Percentiles rank a stretch among this genome's conserved stretches.
Conservation (phyloP, 306 rosid species). For the Begonia masoniana region DNA sequence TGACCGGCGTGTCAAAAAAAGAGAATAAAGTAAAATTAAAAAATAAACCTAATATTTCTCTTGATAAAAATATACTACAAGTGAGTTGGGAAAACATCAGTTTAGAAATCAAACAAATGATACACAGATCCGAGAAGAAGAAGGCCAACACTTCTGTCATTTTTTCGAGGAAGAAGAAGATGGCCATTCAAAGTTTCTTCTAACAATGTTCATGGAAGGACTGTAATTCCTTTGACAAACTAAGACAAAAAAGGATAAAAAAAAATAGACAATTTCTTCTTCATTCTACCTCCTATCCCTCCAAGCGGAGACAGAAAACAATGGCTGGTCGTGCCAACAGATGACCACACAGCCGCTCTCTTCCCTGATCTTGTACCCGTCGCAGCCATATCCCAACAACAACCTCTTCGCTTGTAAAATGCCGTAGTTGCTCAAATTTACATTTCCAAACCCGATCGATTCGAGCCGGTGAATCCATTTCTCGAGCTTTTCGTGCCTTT, state of each 20-base stretch:
- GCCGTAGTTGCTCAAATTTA: conserved; percentile 52
- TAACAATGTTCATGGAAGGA: no score
- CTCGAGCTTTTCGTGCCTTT: conserved; percentile 69
- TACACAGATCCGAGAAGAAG: not conserved
- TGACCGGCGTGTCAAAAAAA: no score
- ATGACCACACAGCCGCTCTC: conserved; percentile 51
- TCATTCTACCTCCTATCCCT: conserved; percentile 48
- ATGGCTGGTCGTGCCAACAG: conserved; percentile 74
- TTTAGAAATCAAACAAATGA: conserved; percentile 1
- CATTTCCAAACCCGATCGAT: conserved; percentile 43
- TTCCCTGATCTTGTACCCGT: conserved; percentile 70
- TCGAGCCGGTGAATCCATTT: conserved; percentile 73
- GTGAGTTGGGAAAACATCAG: not conserved
- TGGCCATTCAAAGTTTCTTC: no score
- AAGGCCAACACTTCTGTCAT: not conserved
- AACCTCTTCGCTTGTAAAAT: conserved; percentile 58
- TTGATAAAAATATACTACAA: no score
- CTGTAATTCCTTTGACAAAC: no score
- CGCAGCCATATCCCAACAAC: conserved; percentile 63
- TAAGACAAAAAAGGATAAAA: no score
- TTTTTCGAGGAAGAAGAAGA: no score
- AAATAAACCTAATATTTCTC: no score
- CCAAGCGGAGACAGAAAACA: conserved; percentile 78
- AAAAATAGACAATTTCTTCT: no score
- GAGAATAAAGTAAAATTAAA: no score